Conservation (phyloP, 106 monocot genomes). For the Acorus calamus region DNA sequence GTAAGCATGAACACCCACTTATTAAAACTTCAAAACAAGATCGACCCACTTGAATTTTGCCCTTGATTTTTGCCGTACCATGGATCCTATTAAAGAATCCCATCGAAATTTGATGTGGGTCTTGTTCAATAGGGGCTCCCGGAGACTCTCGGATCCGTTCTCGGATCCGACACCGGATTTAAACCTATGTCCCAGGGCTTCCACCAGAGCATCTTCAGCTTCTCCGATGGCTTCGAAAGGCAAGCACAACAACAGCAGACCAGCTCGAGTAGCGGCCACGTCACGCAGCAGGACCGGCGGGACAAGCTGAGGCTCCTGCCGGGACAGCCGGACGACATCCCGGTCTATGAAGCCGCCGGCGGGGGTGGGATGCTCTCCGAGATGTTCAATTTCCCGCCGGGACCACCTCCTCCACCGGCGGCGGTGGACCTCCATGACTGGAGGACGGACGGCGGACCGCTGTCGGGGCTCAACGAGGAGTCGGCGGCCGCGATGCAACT, state of each 20-base stretch:
- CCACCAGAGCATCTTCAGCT: slow-evolving; percentile 70
- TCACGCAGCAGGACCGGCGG: background rate
- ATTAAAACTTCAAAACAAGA: too few species aligned
- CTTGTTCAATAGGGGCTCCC: background rate
- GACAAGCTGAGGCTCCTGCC: slow-evolving; percentile 43
- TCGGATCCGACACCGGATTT: background rate
- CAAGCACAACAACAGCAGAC: slow-evolving; percentile 4
- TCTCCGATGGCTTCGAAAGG: slow-evolving; percentile 51
- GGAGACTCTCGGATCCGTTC: background rate
- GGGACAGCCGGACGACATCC: too few species aligned
- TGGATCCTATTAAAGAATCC: too few species aligned
- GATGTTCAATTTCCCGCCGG: slow-evolving; percentile 62
- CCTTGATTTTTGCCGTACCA: too few species aligned
- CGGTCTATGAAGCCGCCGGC: too few species aligned
- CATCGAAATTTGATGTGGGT: slow-evolving; percentile 4
- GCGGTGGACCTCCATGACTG: background rate
- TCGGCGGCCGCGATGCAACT: slow-evolving; percentile 56
- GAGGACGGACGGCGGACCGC: background rate
- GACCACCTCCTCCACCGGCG: background rate
- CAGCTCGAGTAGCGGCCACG: too few species aligned
- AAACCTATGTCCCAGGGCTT: slow-evolving; percentile 87
- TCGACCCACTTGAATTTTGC: too few species aligned
- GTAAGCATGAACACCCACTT: too few species aligned
- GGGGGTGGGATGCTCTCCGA: slow-evolving; percentile 41
- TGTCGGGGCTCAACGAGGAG: slow-evolving; percentile 29